These are phyloP conservation scores for Sporobolomyces phaffii DNA, from an alignment of 768 basidiomycete genomes.

Conservation along the genomic window DNA sequence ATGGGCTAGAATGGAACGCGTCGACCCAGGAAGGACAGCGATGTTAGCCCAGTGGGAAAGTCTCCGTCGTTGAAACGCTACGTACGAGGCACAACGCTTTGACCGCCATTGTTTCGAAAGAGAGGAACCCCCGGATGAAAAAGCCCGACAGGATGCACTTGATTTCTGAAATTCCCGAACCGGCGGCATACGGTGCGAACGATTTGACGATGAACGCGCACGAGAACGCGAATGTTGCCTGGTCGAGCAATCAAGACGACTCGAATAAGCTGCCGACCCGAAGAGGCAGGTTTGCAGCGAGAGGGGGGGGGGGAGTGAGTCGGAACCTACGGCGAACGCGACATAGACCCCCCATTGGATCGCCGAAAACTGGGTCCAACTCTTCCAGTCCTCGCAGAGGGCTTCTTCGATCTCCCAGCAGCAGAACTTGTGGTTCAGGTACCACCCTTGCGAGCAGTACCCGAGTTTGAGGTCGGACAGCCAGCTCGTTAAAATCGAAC, in stretches of 20 bases:
- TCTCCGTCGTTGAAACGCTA: slow-evolving; percentile 4
- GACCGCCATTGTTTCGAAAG: slow-evolving; percentile 80
- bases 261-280: too few relatives aligned
- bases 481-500: slow-evolving; percentile 94
- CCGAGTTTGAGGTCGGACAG: slow-evolving; percentile 96
- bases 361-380: slow-evolving; percentile 66
- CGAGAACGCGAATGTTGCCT: slow-evolving; percentile 76
- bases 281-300: too few relatives aligned
- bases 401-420: slow-evolving; percentile 93
- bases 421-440: slow-evolving; percentile 96
- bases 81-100: slow-evolving; percentile 88
- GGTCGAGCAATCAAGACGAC: too few relatives aligned
- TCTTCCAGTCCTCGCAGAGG: slow-evolving; percentile 83
- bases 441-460: slow-evolving; percentile 94
- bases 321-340: slow-evolving; percentile 71
- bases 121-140: slow-evolving; percentile 90
- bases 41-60: neutral
- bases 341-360: slow-evolving; percentile 82
- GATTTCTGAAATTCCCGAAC: slow-evolving; percentile 97
- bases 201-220: slow-evolving; percentile 82
- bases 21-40: neutral
- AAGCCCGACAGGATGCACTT: slow-evolving; percentile 97
- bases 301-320: neutral
- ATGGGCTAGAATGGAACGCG: slow-evolving; percentile 86
- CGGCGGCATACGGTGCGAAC: slow-evolving; percentile 90